phyloP scores from a whole-genome alignment of 2,329 filamentous ascomycete species.

The Seiridium cupressi region DNA sequence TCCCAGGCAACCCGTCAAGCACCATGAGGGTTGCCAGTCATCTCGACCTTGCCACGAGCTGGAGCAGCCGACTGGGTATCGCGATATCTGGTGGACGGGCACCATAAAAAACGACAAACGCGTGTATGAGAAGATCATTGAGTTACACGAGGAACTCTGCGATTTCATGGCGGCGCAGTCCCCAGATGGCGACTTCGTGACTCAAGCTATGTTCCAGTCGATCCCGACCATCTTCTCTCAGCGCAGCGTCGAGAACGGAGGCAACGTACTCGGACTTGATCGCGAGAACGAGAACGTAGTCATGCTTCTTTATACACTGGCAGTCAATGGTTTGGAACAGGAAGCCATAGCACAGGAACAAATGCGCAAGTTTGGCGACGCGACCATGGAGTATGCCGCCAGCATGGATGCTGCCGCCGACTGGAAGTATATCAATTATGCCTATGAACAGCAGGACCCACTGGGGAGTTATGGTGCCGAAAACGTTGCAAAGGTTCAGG shows the following conservation, averaged over 20 bases:
- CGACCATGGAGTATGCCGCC: conserved; percentile 19
- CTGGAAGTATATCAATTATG: conserved; percentile 38
- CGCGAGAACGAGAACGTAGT: conserved; percentile 27
- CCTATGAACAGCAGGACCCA: conserved; percentile 26
- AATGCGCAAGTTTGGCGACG: conserved; percentile 25
- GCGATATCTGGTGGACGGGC: conserved; percentile 13
- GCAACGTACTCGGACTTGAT: conserved; percentile 38
- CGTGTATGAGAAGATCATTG: conserved; percentile 33
- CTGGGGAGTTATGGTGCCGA: conserved; percentile 30
- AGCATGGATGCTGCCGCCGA: conserved; percentile 16
- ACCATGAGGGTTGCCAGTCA: conserved; percentile 12
- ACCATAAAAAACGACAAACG: conserved; percentile 14
- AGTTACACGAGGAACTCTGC: conserved; percentile 37
- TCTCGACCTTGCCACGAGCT: conserved; percentile 11
- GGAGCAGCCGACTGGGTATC: conserved; percentile 9
- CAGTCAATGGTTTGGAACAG: conserved; percentile 27
- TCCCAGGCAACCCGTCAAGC: conserved; percentile 6
- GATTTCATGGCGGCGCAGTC: conserved; percentile 25
- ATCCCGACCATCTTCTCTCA: conserved; percentile 33
- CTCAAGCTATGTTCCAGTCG: conserved; percentile 32
- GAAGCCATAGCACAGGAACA: conserved; percentile 26
- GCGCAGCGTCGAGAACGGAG: conserved; percentile 31
- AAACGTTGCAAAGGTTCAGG: conserved; percentile 27
- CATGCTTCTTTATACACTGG: conserved; percentile 26
- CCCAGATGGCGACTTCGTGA: conserved; percentile 27